Evolutionary conservation across 495 filamentous ascomycete species (phyloP).

Genomic region (Ascodesmis nigricans): DNA sequence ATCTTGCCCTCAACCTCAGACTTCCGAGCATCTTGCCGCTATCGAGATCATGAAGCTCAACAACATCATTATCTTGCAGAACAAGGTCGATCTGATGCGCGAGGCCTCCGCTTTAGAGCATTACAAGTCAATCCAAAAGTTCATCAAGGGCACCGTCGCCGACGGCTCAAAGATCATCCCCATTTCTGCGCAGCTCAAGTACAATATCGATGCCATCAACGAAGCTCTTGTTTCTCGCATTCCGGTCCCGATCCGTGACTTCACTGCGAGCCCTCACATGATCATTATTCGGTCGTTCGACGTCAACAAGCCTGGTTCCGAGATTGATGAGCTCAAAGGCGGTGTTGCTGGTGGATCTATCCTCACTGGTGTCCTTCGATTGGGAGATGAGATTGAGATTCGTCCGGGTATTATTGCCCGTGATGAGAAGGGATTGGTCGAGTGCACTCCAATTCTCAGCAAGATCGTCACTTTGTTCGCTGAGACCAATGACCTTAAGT

Average conservation of each 20-base stretch:
- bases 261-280: constrained; percentile 79
- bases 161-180: constrained; percentile 92
- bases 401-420: constrained; percentile 85
- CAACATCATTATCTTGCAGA: constrained; percentile 97
- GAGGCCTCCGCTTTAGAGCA: constrained; percentile 80
- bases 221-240: constrained; percentile 83
- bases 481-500: constrained; percentile 92
- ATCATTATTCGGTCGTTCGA: constrained; percentile 98
- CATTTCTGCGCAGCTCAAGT: constrained; percentile 95
- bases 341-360: constrained; percentile 96
- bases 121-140: constrained; percentile 88
- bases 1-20: constrained; percentile 96
- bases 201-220: constrained; percentile 97
- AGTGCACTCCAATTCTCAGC: constrained; percentile 92
- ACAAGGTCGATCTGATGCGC: constrained; percentile 95
- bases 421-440: constrained; percentile 78
- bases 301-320: constrained; percentile 99
- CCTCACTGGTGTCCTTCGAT: constrained; percentile 80
- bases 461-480: constrained; percentile 86
- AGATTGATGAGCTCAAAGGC: constrained; percentile 96
- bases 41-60: constrained; percentile 98
- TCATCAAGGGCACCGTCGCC: constrained; percentile 90
- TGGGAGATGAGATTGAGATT: constrained; percentile 96
- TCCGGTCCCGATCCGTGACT: constrained; percentile 74
- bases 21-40: constrained; percentile 90